Evolutionary conservation across 352 stramenopile genomes (phyloP).

Genomic region (Phytopythium sindhum): DNA sequence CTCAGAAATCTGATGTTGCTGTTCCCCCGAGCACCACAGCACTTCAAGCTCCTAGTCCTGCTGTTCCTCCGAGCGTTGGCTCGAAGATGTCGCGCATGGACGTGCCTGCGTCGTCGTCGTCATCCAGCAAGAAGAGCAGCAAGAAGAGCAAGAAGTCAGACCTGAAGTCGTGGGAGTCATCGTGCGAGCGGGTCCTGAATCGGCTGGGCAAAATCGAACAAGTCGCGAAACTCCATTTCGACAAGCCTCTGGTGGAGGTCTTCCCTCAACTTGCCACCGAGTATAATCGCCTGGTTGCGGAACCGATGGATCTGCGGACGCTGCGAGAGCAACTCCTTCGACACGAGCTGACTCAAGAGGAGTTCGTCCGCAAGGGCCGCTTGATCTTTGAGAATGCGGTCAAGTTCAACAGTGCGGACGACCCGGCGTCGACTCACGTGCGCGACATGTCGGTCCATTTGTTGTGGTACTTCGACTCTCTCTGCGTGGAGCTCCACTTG

Average conservation of each 20-base stretch:
- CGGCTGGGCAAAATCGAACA: constrained; percentile 75
- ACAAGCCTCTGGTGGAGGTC: constrained; percentile 66
- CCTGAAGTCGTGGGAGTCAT: constrained; percentile 64
- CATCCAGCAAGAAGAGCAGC: constrained; percentile 38
- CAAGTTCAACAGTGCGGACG: constrained; percentile 74
- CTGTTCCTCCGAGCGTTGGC: constrained; percentile 10
- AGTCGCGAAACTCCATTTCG: constrained; percentile 77
- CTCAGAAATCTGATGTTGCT: background rate
- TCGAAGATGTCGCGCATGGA: constrained; percentile 37
- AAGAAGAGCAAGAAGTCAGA: constrained; percentile 82
- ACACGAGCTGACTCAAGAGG: constrained; percentile 40
- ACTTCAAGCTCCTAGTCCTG: background rate
- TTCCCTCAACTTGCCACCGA: constrained; percentile 69
- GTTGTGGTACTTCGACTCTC: constrained; percentile 83
- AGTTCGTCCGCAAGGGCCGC: constrained; percentile 71
- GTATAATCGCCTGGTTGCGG: constrained; percentile 59
- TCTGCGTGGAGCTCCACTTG: constrained; percentile 67
- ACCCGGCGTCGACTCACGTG: constrained; percentile 66
- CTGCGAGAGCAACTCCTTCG: constrained; percentile 58
- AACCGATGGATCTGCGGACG: constrained; percentile 82
- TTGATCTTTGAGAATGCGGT: constrained; percentile 84
- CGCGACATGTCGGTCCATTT: constrained; percentile 81
- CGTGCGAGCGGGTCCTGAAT: constrained; percentile 69
- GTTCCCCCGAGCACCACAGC: background rate
- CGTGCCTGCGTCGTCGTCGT: constrained; percentile 18